Evolutionary conservation across 2,329 filamentous ascomycete species (phyloP).

Genomic region (Leptodontidium sp.): DNA sequence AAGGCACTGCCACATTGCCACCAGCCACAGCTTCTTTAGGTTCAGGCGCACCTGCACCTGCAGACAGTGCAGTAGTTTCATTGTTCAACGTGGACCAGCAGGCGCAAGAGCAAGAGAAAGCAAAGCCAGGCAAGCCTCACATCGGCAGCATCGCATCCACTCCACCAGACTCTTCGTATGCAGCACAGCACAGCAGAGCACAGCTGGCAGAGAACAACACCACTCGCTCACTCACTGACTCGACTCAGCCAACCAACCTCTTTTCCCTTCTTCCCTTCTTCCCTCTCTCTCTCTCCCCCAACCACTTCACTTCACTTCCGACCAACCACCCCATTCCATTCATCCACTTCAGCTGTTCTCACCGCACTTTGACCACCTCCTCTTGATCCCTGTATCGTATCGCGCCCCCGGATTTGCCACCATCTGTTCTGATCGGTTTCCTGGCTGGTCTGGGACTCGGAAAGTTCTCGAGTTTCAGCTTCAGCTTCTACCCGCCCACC

Average conservation of each 20-base stretch:
- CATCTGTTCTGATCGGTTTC: background rate
- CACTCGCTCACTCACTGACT: background rate
- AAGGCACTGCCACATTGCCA: background rate
- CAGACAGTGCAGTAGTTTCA: too few relatives aligned
- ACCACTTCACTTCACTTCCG: background rate
- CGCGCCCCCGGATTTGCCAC: slow-evolving; percentile 17
- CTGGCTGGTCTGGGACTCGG: background rate
- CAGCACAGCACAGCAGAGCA: background rate
- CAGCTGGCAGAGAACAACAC: too few relatives aligned
- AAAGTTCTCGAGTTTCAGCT: slow-evolving; percentile 28
- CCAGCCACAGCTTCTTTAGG: background rate
- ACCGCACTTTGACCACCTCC: background rate
- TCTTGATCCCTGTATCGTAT: slow-evolving; percentile 14
- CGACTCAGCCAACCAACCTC: slow-evolving; percentile 22
- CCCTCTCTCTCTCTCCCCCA: background rate
- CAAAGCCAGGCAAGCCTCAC: background rate
- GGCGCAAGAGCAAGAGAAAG: too few relatives aligned
- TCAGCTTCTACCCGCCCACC: slow-evolving; percentile 7
- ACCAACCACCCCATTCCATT: background rate
- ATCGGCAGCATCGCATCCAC: background rate
- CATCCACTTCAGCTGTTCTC: slow-evolving; percentile 8
- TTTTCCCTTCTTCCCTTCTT: background rate
- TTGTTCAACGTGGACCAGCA: too few relatives aligned
- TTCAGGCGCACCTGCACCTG: too few relatives aligned
- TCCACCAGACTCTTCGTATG: background rate